Evolutionary conservation across 2,329 filamentous ascomycete species (phyloP), one percentile per base, ranked within the genome.

Genomic region (Alternaria rosae): DNA sequence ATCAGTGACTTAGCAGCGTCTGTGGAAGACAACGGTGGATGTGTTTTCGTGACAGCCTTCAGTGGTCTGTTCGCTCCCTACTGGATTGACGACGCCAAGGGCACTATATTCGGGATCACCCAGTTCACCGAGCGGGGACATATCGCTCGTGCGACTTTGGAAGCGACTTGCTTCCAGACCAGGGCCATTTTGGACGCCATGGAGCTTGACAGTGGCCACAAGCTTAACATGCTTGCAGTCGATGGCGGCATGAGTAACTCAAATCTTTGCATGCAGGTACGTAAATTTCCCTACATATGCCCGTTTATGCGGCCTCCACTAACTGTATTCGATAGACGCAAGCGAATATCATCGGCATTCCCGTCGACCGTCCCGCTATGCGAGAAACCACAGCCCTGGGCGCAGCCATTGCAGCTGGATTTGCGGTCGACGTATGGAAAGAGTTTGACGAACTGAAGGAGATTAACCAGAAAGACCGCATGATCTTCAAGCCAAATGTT

Each of bases 41-140:
- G 93, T 57, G 88, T 94, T 17, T 85, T 97, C 72, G 93, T 97
- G 62, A 97, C 93, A 3, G 93, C 93, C 1, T 97, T 97, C 77
- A 93, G 91, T 78, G 93, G 93, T 56, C 85, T 97, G 3, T 97
- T 97, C 76, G 93, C 93, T 1, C 93, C 93, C 0, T 97, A 97
- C 80, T 97, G 93, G 93, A 94, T 97, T 64, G 93, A 97, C 76
- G 92, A 96, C 80, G 93, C 93, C 20, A 91, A 93, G 78, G 93
- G 93, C 61, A 97, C 93, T 6, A 88, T 79, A 44, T 94, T 94
- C 72, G 92, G 92, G 50, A 90, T 96, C 67, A 95, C 92, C 0
- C 91, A 94, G 71, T 91, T 93, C 81, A 97, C 93, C 0, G 86
- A 93, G 75, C 89, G 89, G 70, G 92, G 92, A 15, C 93, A 97